phyloP scores from a whole-genome alignment of 1,284 basidiomycete genomes.

The Schizophyllum commune region DNA sequence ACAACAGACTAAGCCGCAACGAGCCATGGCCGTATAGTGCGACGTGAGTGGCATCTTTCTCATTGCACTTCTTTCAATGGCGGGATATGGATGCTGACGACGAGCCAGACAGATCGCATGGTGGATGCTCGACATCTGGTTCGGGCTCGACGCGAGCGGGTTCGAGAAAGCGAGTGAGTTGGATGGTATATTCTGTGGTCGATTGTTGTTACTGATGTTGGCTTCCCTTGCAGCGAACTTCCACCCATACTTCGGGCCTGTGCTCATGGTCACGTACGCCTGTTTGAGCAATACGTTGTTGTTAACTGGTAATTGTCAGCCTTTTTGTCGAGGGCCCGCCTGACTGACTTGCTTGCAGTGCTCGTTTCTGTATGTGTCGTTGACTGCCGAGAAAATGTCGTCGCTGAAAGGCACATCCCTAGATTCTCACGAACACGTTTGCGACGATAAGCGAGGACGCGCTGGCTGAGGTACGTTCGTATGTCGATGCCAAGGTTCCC shows the following conservation, averaged over 20 bases:
- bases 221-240: slow-evolving; percentile 46
- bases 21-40: slow-evolving; percentile 29
- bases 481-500: slow-evolving; percentile 1
- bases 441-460: slow-evolving; percentile 89
- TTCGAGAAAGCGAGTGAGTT: slow-evolving; percentile 70
- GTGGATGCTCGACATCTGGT: slow-evolving; percentile 89
- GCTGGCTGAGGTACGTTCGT: slow-evolving; percentile 63
- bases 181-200: background rate
- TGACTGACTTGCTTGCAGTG: slow-evolving; percentile 33
- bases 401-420: too few species aligned
- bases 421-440: slow-evolving; percentile 92
- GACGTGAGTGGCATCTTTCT: slow-evolving; percentile 25
- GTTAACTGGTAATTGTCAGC: slow-evolving; percentile 76
- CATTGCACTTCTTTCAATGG: too few species aligned
- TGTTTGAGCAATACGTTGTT: slow-evolving; percentile 84
- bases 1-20: slow-evolving; percentile 49
- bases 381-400: slow-evolving; percentile 11
- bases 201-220: background rate
- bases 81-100: too few species aligned
- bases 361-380: slow-evolving; percentile 59
- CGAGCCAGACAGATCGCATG: slow-evolving; percentile 45
- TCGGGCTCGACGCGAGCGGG: slow-evolving; percentile 83
- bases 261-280: slow-evolving; percentile 82
- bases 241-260: slow-evolving; percentile 78
- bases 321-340: slow-evolving; percentile 1